These are phyloP conservation scores for Candida coleopterorum DNA, from an alignment of 805 yeast species.

Conservation along the genomic window DNA sequence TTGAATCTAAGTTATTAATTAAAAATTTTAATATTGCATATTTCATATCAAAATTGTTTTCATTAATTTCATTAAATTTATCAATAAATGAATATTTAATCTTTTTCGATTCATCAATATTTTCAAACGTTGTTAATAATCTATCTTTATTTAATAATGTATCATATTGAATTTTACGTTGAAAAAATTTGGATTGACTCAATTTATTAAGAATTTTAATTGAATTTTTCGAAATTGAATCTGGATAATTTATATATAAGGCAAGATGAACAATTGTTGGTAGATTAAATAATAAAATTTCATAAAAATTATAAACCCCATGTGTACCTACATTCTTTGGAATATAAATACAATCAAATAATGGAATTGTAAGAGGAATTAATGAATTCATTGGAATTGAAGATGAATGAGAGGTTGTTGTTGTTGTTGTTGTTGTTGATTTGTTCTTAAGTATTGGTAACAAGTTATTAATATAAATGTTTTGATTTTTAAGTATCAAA, in stretches of 20 bases:
- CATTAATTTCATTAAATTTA: conserved; percentile 46
- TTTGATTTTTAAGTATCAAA: conserved; percentile 49
- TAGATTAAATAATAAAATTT: conserved; percentile 67
- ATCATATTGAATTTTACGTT: conserved; percentile 11
- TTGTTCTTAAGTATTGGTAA: conserved; percentile 45
- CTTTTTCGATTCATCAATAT: conserved; percentile 72
- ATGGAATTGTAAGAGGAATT: conserved; percentile 17
- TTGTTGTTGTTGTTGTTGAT: conserved; percentile 11
- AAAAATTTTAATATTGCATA: conserved; percentile 57
- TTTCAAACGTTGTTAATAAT: conserved; percentile 63
- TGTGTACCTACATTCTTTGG: conserved; percentile 49
- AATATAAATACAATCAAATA: conserved; percentile 29
- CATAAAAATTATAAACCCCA: conserved; percentile 62
- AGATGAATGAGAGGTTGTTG: background rate
- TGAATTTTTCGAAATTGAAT: conserved; percentile 48
- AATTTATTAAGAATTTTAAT: conserved; percentile 50
- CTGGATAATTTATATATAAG: conserved; percentile 62
- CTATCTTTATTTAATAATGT: conserved; percentile 48
- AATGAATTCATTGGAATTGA: background rate
- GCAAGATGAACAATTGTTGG: conserved; percentile 71
- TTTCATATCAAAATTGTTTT: conserved; percentile 45
- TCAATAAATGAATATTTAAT: conserved; percentile 69
- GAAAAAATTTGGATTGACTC: conserved; percentile 34
- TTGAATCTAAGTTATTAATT: conserved; percentile 38
- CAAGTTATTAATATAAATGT: conserved; percentile 52